Percentiles rank a stretch among this genome's conserved stretches.
phyloP scores from a whole-genome alignment of 2,329 filamentous ascomycete species.

The Mariannaea elegans region DNA sequence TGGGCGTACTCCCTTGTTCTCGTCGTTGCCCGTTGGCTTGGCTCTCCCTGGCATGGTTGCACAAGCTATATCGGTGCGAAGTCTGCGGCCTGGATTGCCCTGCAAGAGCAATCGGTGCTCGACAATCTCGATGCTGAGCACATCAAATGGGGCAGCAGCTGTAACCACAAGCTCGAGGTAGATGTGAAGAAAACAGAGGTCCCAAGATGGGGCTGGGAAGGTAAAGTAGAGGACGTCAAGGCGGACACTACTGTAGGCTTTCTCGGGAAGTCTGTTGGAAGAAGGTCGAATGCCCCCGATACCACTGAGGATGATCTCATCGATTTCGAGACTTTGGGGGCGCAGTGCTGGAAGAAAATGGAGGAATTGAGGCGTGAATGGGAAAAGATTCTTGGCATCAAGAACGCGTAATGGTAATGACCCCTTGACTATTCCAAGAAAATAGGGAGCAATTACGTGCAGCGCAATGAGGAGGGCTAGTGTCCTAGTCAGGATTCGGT shows the following conservation, averaged over 20 bases:
- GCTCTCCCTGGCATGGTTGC: constrained; percentile 88
- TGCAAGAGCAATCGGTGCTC: constrained; percentile 71
- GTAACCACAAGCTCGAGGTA: constrained; percentile 64
- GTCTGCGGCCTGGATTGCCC: constrained; percentile 79
- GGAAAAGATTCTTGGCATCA: constrained; percentile 56
- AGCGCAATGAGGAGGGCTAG: no score
- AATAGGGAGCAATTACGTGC: no score
- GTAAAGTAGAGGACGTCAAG: constrained; percentile 59
- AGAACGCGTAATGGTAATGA: constrained; percentile 22
- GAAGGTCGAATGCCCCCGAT: constrained; percentile 66
- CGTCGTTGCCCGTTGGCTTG: constrained; percentile 77
- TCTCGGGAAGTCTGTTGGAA: constrained; percentile 62
- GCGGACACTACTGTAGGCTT: constrained; percentile 56
- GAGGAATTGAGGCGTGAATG: constrained; percentile 74
- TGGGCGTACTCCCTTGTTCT: constrained; percentile 74
- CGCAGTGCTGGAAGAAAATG: constrained; percentile 73
- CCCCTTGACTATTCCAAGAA: no score
- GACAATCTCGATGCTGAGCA: constrained; percentile 63
- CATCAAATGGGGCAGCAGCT: constrained; percentile 86
- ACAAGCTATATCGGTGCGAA: constrained; percentile 80
- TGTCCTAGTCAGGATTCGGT: no score
- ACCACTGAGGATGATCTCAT: constrained; percentile 68
- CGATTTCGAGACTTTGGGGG: constrained; percentile 70
- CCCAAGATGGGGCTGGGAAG: constrained; percentile 83
- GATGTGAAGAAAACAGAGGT: constrained; percentile 82